These are phyloP conservation scores for Candida mattraensis DNA, from an alignment of 805 yeast species.

Conservation along the genomic window DNA sequence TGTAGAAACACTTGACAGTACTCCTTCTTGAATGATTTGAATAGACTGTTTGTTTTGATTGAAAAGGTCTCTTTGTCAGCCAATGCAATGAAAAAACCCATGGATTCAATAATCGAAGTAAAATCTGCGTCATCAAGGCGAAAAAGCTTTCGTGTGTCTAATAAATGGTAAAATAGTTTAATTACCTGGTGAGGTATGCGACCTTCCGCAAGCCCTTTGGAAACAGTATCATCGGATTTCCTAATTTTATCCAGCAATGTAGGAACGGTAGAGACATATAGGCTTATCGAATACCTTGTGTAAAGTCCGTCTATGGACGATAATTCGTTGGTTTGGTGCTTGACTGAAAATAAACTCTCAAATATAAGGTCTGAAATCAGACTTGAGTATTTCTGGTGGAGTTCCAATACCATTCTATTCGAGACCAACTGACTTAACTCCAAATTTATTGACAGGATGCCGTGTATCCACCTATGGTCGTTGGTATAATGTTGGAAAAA, in stretches of 20 bases:
- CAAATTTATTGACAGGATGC: not conserved
- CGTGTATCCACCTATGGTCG: slow-evolving; percentile 2
- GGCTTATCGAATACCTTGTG: not conserved
- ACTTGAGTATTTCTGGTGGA: no score
- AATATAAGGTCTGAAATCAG: not conserved
- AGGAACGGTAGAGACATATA: not conserved
- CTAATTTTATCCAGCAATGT: no score
- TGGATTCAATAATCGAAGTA: slow-evolving; percentile 5
- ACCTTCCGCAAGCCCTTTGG: not conserved
- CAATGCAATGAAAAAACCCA: slow-evolving; percentile 2
- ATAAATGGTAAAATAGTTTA: slow-evolving; percentile 6
- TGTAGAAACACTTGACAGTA: slow-evolving; percentile 17
- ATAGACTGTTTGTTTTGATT: slow-evolving; percentile 1
- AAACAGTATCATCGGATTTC: no score
- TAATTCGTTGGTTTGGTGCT: not conserved
- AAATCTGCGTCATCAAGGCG: slow-evolving; percentile 10
- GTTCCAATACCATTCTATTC: not conserved
- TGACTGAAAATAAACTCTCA: not conserved
- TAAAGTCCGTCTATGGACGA: not conserved
- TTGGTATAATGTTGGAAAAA: slow-evolving; percentile 1
- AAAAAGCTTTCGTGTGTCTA: slow-evolving; percentile 11
- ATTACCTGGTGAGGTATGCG: not conserved
- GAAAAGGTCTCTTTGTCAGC: slow-evolving; percentile 4
- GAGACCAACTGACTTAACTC: not conserved
- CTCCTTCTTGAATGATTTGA: slow-evolving; percentile 19